phyloP scores from a whole-genome alignment of 805 yeast species.

The Phaffomyces opuntiae region DNA sequence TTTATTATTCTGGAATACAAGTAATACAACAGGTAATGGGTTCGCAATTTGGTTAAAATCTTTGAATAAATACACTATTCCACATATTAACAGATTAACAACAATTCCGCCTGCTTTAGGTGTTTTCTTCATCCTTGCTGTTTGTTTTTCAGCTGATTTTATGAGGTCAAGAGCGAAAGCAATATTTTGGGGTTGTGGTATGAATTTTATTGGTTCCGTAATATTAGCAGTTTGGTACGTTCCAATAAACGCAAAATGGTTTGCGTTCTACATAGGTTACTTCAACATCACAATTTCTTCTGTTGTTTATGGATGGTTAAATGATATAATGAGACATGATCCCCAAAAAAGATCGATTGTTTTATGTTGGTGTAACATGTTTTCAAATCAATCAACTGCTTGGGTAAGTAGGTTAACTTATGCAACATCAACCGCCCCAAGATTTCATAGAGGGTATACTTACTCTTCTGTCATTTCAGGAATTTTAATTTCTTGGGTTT shows the following conservation, averaged over 20 bases:
- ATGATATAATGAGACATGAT: conserved; percentile 50
- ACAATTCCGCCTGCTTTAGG: conserved; percentile 26
- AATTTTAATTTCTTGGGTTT: conserved; percentile 20
- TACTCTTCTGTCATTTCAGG: conserved; percentile 18
- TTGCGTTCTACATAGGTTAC: conserved; percentile 35
- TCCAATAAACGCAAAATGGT: conserved; percentile 45
- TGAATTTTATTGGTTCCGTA: conserved; percentile 39
- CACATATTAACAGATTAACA: conserved; percentile 30
- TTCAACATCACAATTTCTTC: conserved; percentile 2
- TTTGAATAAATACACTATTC: conserved; percentile 29
- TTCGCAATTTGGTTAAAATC: conserved; percentile 41
- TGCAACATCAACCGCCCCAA: conserved; percentile 45
- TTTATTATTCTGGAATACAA: conserved; percentile 48
- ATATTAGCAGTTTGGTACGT: conserved; percentile 46
- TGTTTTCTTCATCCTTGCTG: conserved; percentile 3
- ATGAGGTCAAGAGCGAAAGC: conserved; percentile 36
- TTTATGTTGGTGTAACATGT: conserved; percentile 35
- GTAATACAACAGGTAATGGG: conserved; percentile 36
- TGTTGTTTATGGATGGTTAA: conserved; percentile 43
- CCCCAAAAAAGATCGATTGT: conserved; percentile 45
- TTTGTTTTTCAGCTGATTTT: conserved; percentile 24
- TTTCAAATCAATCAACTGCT: conserved; percentile 45
- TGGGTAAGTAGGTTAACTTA: conserved; percentile 32
- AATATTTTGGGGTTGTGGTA: conserved; percentile 33
- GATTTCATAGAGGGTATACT: conserved; percentile 46